Base-by-base conservation (phyloP, 2,329 filamentous ascomycete genomes). In the Tothia fuscella region DNA sequence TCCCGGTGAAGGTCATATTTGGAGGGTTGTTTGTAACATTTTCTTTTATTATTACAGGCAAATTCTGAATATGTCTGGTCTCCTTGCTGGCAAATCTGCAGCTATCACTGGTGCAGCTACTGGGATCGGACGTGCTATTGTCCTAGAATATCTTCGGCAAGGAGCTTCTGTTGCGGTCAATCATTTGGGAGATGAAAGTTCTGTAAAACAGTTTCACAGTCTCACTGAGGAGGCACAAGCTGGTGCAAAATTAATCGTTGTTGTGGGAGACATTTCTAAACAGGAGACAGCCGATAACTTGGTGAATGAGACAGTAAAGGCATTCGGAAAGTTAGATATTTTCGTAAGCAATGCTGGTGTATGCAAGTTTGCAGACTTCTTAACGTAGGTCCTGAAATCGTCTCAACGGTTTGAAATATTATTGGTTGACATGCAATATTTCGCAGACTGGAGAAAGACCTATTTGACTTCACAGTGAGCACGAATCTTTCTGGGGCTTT, bases 401-500 rank as follows among this genome's bases (percentile, higher is more conserved):
- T 28, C 12, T 24, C 6, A 16, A 22, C 3, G n/a, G n/a, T n/a
- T 6, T 19, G 9, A 6, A 38, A 13, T 38, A 6, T 24, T 38
- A 6, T 16, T 39, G 12, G 13, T 33, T 3, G 9, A 24, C 24
- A 12, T 13, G 4, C 14, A 5, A 7, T 3, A 9, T 31, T 1
- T 2, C n/a, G 26, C 14, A 41, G 43, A 10, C 45, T 42, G 24
- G 44, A 42, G 25, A 24, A 46, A 25, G 21, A 80, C 43, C 76
- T 93, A 42, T 82, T 87, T 54, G 64, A 73, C 47, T 67, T 70
- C 42, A 93, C 86, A 3, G 67, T 93, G 30, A 67, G 73, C 28
- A 89, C 83, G 38, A 94, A 94, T 62, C 76, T 94, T 49, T 78
- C 80, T 50, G 87, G 87, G 33, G 82, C 86, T n/a, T 93, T 93